Conservation (phyloP, 2,329 filamentous ascomycete genomes). For the Zopfia rhizophila region DNA sequence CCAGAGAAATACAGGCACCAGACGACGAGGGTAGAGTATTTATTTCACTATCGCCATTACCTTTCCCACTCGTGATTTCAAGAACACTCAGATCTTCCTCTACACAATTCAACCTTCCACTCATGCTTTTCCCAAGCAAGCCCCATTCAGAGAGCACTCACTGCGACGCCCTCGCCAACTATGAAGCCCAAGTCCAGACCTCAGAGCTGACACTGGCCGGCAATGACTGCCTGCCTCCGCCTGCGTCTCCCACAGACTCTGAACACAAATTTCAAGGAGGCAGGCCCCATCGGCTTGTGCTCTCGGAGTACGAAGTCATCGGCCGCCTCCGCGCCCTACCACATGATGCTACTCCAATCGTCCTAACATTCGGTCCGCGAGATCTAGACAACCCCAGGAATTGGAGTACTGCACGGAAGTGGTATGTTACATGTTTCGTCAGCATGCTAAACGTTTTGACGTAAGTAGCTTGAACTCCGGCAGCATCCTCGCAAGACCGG, state of each 20-base stretch:
- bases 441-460: slow-evolving; percentile 49
- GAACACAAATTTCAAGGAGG: background rate
- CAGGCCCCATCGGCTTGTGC: slow-evolving; percentile 3
- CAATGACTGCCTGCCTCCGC: no score
- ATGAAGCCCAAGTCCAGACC: slow-evolving; percentile 1
- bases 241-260: background rate
- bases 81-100: background rate
- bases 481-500: no score
- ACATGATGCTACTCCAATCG: slow-evolving; percentile 26
- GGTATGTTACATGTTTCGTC: slow-evolving; percentile 55
- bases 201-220: slow-evolving; percentile 1
- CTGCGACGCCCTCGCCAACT: background rate
- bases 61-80: background rate
- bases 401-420: slow-evolving; percentile 52
- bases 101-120: background rate
- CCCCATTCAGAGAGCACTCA: background rate
- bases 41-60: no score
- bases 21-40: no score
- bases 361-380: slow-evolving; percentile 25
- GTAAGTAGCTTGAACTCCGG: no score
- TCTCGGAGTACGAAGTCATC: slow-evolving; percentile 28
- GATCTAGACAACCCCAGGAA: slow-evolving; percentile 53
- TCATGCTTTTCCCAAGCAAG: slow-evolving; percentile 1
- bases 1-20: no score
- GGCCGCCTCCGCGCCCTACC: slow-evolving; percentile 23